Percentiles rank a stretch among this genome's conserved stretches.
Conservation (phyloP, 495 filamentous ascomycete species). For the Penicillium ochrochloron region DNA sequence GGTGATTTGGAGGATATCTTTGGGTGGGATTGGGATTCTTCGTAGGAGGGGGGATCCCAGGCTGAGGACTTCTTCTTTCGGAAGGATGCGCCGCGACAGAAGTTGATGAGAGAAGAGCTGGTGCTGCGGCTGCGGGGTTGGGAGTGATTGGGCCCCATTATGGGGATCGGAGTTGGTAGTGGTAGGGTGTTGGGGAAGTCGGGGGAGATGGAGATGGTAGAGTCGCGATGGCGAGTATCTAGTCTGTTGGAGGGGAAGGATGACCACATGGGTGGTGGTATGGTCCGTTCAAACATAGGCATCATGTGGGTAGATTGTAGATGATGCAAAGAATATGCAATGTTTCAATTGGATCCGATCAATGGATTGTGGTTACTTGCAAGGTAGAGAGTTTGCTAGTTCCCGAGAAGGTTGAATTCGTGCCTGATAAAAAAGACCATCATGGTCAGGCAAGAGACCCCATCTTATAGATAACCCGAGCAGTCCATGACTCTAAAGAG, state of each 20-base stretch:
- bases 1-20: conserved; percentile 6
- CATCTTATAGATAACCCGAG: background rate
- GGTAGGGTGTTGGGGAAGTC: conserved; percentile 2
- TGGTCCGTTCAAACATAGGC: conserved; percentile 13
- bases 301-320: background rate
- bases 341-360: background rate
- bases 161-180: background rate
- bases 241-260: conserved; percentile 23
- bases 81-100: background rate
- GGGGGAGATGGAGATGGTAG: background rate
- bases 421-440: background rate
- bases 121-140: background rate
- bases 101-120: background rate
- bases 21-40: conserved; percentile 13
- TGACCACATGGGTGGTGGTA: conserved; percentile 24
- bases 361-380: background rate
- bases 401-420: background rate
- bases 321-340: conserved; percentile 27
- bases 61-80: background rate
- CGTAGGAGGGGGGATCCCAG: conserved; percentile 46
- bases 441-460: background rate
- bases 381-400: conserved; percentile 8
- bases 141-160: conserved; percentile 12
- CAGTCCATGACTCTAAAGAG: no score
- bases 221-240: background rate